These are phyloP conservation scores for Apiotrichum mycotoxinovorans DNA, from an alignment of 1,284 basidiomycete genomes.

Conservation along the genomic window DNA sequence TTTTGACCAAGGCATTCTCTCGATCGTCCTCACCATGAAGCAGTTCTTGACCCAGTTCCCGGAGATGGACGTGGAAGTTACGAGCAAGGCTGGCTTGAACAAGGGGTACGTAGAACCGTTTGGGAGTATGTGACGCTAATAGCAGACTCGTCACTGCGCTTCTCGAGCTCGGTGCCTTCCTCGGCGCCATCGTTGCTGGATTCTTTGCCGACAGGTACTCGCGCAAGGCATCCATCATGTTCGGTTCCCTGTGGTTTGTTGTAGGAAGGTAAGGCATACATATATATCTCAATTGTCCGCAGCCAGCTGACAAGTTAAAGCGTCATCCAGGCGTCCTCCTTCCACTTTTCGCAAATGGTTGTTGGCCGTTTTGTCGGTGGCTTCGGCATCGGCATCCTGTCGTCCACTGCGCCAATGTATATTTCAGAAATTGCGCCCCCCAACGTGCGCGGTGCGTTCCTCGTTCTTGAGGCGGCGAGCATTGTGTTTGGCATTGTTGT, in stretches of 20 bases:
- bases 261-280: too few relatives aligned
- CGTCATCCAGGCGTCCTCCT: background rate
- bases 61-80: conserved; percentile 5
- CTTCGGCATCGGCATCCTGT: conserved; percentile 35
- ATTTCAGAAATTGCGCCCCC: conserved; percentile 27
- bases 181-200: conserved; percentile 32
- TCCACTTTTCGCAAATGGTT: background rate
- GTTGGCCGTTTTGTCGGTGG: background rate
- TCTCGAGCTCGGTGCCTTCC: conserved; percentile 38
- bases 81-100: conserved; percentile 20
- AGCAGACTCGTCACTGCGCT: conserved; percentile 33
- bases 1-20: conserved; percentile 36
- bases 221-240: conserved; percentile 27
- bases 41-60: conserved; percentile 38
- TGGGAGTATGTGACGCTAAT: too few relatives aligned
- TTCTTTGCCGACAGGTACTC: conserved; percentile 33
- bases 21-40: conserved; percentile 33
- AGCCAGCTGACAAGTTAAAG: too few relatives aligned
- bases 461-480: conserved; percentile 49
- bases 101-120: conserved; percentile 22
- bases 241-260: conserved; percentile 29
- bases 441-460: conserved; percentile 64
- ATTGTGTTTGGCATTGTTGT: conserved; percentile 20
- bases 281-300: too few relatives aligned
- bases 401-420: conserved; percentile 39